Evolutionary conservation across 495 filamentous ascomycete genomes (phyloP), one percentile per base, ranked within the genome.

Genomic region (Trichoderma erinaceum): DNA sequence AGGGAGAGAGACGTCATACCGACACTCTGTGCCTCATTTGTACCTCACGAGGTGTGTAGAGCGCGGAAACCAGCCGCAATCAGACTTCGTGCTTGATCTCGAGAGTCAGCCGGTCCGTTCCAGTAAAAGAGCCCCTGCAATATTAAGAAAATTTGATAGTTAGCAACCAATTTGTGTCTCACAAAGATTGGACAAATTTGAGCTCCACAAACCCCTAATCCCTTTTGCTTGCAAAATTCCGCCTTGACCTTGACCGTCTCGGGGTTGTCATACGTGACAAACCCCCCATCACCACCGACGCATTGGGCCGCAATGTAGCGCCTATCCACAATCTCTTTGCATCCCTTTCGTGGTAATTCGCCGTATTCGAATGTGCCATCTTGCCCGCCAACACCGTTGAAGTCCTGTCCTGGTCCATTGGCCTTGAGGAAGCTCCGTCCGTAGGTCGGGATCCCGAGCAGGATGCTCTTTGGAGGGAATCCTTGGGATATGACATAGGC

Each of bases 371-470:
- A 95, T 8, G 87, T 85, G 7, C 91, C 92, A 64, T 92, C 90
- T 66, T 93, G 87, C 13, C 91, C 92, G 8, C 86, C 92, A 27
- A 77, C 74, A 6, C 91, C 90, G 18, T 68, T 78, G 76, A 82
- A 97, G 0, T 80, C 66, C 23, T 81, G 71, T 15, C 93, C 93
- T 0, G 87, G 86, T 0, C 93, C 93, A 65, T 79, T 73, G 0
- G 93, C 96, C 48, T 81, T 76, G 41, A 80, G 75, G 71, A 97
- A 97, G 7, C 90, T 81, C 12, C 92, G 87, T 3, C 93, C 94
- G 74, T 97, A 97, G 1, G 97, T 78, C 0, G 93, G 93, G 82
- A 96, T 89, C 41, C 94, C 93, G 12, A 97, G 78, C 1, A 92
- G 82, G 58, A 97, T 86, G 76, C 96, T 95, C 43, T 72, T 67